A percentile compares a stretch with the other conserved stretches of the same genome.
phyloP scores from a whole-genome alignment of 169 alveolate genomes.

The Plasmodium sp. region DNA sequence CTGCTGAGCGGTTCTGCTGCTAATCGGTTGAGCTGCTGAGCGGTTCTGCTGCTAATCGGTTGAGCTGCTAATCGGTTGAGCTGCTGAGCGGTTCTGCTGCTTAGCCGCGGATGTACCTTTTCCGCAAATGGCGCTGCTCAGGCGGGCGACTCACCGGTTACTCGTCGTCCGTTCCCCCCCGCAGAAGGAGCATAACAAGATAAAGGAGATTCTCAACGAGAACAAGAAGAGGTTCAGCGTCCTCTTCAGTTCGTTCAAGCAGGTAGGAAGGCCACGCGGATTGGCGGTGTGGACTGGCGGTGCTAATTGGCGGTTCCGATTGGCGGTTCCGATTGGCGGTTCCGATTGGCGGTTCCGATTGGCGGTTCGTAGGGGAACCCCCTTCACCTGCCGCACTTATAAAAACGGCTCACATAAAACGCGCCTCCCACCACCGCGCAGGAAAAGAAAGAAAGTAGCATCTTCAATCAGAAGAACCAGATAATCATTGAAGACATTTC shows the following conservation, averaged over 20 bases:
- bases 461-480: constrained; percentile 43
- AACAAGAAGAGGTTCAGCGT: constrained; percentile 45
- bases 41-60: background rate
- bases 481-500: constrained; percentile 54
- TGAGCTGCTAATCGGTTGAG: no score
- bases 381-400: background rate
- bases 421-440: background rate
- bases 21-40: background rate
- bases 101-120: no score
- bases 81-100: background rate
- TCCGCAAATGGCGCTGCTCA: background rate
- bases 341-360: background rate
- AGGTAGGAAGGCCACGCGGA: background rate
- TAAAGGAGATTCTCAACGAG: constrained; percentile 40
- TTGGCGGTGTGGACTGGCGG: background rate
- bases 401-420: background rate
- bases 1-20: background rate
- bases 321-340: no score
- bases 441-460: constrained; percentile 54
- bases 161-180: background rate
- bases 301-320: background rate
- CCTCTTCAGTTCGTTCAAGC: constrained; percentile 26
- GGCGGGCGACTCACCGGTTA: background rate
- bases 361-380: background rate
- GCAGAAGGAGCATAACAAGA: constrained; percentile 27